Base-by-base conservation (phyloP, 2,329 filamentous ascomycete genomes). In the Aspergillus thermomutatus region DNA sequence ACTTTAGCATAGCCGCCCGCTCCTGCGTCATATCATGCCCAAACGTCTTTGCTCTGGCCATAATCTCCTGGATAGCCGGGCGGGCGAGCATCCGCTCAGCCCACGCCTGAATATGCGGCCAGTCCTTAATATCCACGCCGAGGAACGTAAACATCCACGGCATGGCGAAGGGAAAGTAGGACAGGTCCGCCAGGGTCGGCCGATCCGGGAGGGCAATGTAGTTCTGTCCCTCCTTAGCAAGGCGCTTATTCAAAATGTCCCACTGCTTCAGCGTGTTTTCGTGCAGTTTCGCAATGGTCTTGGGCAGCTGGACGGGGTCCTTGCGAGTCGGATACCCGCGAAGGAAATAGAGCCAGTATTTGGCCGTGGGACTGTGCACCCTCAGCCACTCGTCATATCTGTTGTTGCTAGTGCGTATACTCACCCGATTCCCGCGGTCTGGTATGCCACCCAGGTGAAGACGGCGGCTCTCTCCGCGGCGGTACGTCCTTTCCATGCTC, bases 291-390 rank as follows among this genome's bases (percentile, higher is more conserved):
- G 46, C 47, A 27, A 57, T 57, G 4, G 55, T 57, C 21, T 51
- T 51, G 17, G 55, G 55, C 4, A 57, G 26, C 26, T 57, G 55
- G 2, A 54, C 52, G 2, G 55, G 52, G 7, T 49, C 17, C 21
- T 45, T n/a, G 9, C 56, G 56, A 11, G 41, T 54, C 2, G 55
- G 55, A 26, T 53, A 53, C 6, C 50, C 55, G 26, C 55, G 55
- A 3, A 54, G 49, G 45, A 58, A 58, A 25, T 55, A 54, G 10
- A 58, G 45, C 56, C 56, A 58, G 31, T 55, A 58, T 27, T 58
- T 54, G 1, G 56, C 52, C 11, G 56, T 58, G 2, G 56, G 49
- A 5, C 55, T 49, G 23, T 27, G 26, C 26, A 27, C 9, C 9
- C 9, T 27, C 26, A 27, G 26, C 26, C 9, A 8, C 26, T 27